Conservation (phyloP, 2,329 filamentous ascomycete genomes). For the Stachybotrys chartarum region DNA sequence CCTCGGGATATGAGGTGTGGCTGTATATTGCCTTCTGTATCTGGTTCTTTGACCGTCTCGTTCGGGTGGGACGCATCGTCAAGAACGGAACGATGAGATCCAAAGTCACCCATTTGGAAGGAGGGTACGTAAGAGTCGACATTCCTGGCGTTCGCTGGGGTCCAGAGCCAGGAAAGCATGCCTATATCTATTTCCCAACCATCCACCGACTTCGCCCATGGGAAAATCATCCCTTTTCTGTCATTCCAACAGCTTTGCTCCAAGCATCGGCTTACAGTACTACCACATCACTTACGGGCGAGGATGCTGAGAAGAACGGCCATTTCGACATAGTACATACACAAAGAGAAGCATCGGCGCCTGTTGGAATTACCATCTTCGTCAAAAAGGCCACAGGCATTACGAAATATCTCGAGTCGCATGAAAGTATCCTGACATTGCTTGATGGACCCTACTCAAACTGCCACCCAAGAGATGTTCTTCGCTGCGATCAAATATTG, state of each 20-base stretch:
- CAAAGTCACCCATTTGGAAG: constrained; percentile 24
- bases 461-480: constrained; percentile 15
- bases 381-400: constrained; percentile 26
- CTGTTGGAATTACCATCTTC: constrained; percentile 24
- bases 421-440: constrained; percentile 22
- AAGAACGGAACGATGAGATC: constrained; percentile 28
- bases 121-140: constrained; percentile 30
- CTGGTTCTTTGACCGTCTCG: constrained; percentile 34
- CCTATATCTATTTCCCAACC: constrained; percentile 43
- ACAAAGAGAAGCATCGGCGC: too few relatives aligned
- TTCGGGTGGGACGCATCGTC: constrained; percentile 29
- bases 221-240: constrained; percentile 50
- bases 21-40: constrained; percentile 15
- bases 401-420: constrained; percentile 20
- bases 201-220: constrained; percentile 31
- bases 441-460: constrained; percentile 32
- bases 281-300: too few relatives aligned
- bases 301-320: too few relatives aligned
- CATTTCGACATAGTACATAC: not conserved
- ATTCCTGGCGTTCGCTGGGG: constrained; percentile 29
- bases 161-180: constrained; percentile 23
- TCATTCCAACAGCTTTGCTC: constrained; percentile 16
- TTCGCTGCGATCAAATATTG: constrained; percentile 27
- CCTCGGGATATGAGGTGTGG: too few relatives aligned
- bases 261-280: too few relatives aligned